Base-by-base conservation (phyloP, 2,329 filamentous ascomycete species). In the Passalora sequoiae region DNA sequence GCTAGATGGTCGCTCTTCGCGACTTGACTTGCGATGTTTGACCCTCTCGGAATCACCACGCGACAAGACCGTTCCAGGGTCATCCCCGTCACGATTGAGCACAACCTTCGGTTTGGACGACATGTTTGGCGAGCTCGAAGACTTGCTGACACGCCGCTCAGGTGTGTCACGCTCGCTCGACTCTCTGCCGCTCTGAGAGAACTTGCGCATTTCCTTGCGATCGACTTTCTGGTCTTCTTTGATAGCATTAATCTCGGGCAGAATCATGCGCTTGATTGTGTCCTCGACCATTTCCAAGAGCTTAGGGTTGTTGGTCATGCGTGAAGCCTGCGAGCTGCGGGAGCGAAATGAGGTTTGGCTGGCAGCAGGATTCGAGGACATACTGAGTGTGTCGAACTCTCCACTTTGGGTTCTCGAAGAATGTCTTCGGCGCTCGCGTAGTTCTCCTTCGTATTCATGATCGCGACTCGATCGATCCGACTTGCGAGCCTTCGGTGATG, bases 281-380 rank as follows among this genome's bases (percentile, higher is more conserved):
- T 95, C 89, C 67, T 96, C 89, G 3, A 96, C 89, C 0, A 89
- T 92, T 59, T 92, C 86, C 2, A 96, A 75, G 2, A 96, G 70
- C 61, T 88, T 92, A 0, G 89, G 89, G 59, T 96, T 95, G 67
- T 94, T 94, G 63, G 94, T 86, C 66, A 94, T 86, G 0, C 86
- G 91, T 3, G 87, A 86, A 1, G 67, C 66, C 46, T 76, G 76
- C 13, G 76, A 78, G 24, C 71, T 73, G 25, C 74, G 75, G 21
- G 78, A 81, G 27, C 71, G 71, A 51, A 77, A 75, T 6, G 81
- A 84, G 48, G 76, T 73, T 41, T 73, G 72, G 54, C 76, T 77
- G 8, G 69, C 63, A 46, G 69, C 72, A 43, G 77, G 60, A 51
- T 75, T 73, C 31, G 76, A 81, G 44, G 76, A 82, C 30, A 81